Base-by-base conservation (phyloP, 352 stramenopile species). In the Phytophthora tentaculata region DNA sequence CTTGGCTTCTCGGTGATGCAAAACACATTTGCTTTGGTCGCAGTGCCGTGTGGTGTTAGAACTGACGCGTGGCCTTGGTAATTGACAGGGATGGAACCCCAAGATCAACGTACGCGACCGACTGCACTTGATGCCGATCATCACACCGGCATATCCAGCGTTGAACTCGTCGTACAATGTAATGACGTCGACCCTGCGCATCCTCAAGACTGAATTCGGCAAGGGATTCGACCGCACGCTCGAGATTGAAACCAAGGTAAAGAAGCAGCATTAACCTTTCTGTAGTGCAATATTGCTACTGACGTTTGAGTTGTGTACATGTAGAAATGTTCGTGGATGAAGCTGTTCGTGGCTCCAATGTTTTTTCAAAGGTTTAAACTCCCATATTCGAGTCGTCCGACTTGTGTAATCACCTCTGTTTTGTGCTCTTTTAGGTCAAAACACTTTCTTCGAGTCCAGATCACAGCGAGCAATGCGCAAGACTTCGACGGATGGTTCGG, bases 161-260 rank as follows among this genome's bases (percentile, higher is more conserved):
- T 98, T 99, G 86, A 99, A 99, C 76, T 99, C 96, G 41, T 97
- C 97, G 4, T 99, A 99, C 79, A 99, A 98, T 73, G 96, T 99
- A 20, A 90, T 94, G 60, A 66, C 87, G 16, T 94, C 91, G 4
- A 98, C 98, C 26, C 76, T 98, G 7, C 82, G 86, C 24, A 88
- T 98, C 29, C 86, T 99, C 14, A 94, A 97, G 64, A 70, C 88
- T 5, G 97, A 99, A 72, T 90, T 98, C 50, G 76, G 62, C 10
- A 84, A 84, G 39, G 88, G 77, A 0, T 79, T 88, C 19, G 74
- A 80, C 19, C 64, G 76, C n/a, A 91, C 77, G 7, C 73, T 92
- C 3, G 77, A 92, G 23, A 95, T 97, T 54, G 91, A 96, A 51
- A 82, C 83, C 20, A 94, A 95, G 81, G 89, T 96, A 55, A 26